phyloP scores from a whole-genome alignment of 2,329 filamentous ascomycete genomes.

The Phyllosticta citriasiana region DNA sequence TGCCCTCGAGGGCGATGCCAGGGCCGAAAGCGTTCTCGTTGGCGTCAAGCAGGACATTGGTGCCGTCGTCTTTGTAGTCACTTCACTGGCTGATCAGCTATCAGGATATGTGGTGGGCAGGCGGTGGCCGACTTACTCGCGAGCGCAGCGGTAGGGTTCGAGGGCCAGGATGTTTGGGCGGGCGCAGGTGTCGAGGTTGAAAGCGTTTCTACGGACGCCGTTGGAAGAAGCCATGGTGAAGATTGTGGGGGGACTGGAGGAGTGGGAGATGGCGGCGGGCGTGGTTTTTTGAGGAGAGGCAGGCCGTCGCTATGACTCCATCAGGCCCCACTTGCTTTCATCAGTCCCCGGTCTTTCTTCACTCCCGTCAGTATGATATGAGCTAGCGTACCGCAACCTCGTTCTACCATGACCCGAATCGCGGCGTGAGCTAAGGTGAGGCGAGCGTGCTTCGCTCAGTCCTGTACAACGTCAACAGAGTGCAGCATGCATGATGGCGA shows the following conservation, averaged over 20 bases:
- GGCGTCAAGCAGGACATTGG: constrained; percentile 89
- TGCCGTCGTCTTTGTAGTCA: constrained; percentile 98
- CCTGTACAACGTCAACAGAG: neutral
- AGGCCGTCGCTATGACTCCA: constrained; percentile 11
- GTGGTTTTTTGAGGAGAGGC: constrained; percentile 1
- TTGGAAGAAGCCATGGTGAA: constrained; percentile 2
- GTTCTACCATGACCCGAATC: neutral
- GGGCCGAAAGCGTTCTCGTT: constrained; percentile 97
- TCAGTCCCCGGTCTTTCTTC: neutral
- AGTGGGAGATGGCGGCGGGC: neutral
- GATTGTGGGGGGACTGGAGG: neutral
- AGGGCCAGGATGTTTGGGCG: constrained; percentile 43
- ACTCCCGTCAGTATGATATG: neutral
- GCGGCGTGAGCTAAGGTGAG: neutral
- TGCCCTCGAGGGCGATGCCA: constrained; percentile 48
- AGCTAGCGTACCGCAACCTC: neutral
- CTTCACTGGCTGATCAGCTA: constrained; percentile 41
- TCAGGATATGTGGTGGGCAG: constrained; percentile 16
- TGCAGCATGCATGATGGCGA: neutral
- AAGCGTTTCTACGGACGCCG: constrained; percentile 20
- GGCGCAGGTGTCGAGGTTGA: constrained; percentile 41
- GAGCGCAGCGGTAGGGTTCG: constrained; percentile 44
- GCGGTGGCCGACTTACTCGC: constrained; percentile 36
- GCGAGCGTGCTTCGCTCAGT: neutral
- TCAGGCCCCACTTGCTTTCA: constrained; percentile 1